Percentiles rank a stretch among this genome's conserved stretches.
phyloP scores from a whole-genome alignment of 2,329 filamentous ascomycete genomes.

The Ambrosiella beaveri region DNA sequence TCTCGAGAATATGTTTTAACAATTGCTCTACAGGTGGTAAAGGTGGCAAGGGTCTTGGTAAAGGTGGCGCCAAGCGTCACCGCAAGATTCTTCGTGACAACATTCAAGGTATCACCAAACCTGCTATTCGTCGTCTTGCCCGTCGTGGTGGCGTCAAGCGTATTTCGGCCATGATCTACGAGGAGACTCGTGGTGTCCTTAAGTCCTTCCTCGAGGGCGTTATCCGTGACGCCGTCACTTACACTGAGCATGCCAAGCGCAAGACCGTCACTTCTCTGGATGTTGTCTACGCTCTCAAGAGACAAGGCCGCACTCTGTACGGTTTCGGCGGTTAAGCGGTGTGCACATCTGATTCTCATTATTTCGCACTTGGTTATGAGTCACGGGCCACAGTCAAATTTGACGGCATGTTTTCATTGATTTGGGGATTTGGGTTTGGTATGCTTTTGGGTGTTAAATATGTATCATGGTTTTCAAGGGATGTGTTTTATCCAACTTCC shows the following conservation, averaged over 20 bases:
- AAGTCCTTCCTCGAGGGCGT: slow-evolving; percentile 65
- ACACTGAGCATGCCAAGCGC: slow-evolving; percentile 67
- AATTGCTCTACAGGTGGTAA: slow-evolving; percentile 50
- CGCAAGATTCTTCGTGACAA: slow-evolving; percentile 99
- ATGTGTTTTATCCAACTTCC: slow-evolving; percentile 13
- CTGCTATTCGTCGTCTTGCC: slow-evolving; percentile 92
- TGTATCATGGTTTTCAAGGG: slow-evolving; percentile 25
- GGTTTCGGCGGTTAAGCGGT: slow-evolving; percentile 66
- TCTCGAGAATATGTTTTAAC: background rate
- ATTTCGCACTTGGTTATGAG: slow-evolving; percentile 15
- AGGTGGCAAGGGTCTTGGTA: slow-evolving; percentile 94
- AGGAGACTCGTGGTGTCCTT: slow-evolving; percentile 60
- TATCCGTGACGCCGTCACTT: slow-evolving; percentile 61
- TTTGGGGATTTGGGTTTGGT: slow-evolving; percentile 19
- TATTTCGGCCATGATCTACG: slow-evolving; percentile 91
- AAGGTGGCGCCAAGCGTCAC: slow-evolving; percentile 97
- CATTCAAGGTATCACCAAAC: slow-evolving; percentile 99
- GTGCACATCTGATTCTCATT: slow-evolving; percentile 13
- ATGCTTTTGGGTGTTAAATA: slow-evolving; percentile 25
- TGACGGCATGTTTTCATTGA: slow-evolving; percentile 12
- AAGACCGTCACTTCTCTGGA: slow-evolving; percentile 60
- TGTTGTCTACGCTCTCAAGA: slow-evolving; percentile 51
- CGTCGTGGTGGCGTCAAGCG: slow-evolving; percentile 99
- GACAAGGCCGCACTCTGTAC: slow-evolving; percentile 63
- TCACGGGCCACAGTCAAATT: slow-evolving; percentile 11